Evolutionary conservation across 805 yeast species (phyloP).

Genomic region (Scheffersomyces ergatensis): DNA sequence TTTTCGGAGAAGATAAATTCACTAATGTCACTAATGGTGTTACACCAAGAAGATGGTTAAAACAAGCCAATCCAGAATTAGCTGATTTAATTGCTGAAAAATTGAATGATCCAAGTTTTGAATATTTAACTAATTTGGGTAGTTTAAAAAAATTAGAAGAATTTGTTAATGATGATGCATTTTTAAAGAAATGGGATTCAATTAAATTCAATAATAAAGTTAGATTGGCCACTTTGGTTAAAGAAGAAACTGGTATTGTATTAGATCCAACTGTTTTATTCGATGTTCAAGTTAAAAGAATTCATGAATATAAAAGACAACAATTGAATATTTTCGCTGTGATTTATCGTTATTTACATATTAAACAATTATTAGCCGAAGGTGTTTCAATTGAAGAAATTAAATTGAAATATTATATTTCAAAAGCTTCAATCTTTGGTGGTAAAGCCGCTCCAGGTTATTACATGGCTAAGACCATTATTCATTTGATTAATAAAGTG

Average conservation of each 20-base stretch:
- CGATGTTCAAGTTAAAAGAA: conserved; percentile 91
- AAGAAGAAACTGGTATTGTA: conserved; percentile 59
- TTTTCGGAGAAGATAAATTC: conserved; percentile 80
- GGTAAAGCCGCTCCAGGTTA: conserved; percentile 99
- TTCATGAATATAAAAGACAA: conserved; percentile 94
- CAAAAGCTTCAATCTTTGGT: conserved; percentile 82
- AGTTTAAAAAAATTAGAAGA: conserved; percentile 64
- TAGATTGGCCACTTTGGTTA: conserved; percentile 64
- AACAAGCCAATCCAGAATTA: conserved; percentile 85
- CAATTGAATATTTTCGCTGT: conserved; percentile 90
- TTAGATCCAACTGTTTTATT: conserved; percentile 75
- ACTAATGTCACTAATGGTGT: conserved; percentile 93
- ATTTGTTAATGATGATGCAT: conserved; percentile 64
- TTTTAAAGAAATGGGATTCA: conserved; percentile 66
- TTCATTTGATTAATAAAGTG: conserved; percentile 80
- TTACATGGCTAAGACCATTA: conserved; percentile 89
- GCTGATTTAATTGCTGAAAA: conserved; percentile 70
- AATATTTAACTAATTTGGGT: conserved; percentile 66
- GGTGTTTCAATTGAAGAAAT: conserved; percentile 38
- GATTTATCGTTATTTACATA: conserved; percentile 74
- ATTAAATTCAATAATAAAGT: conserved; percentile 71
- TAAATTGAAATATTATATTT: conserved; percentile 62
- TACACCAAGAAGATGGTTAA: conserved; percentile 95
- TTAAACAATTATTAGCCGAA: conserved; percentile 63
- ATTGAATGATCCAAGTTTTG: conserved; percentile 62